Evolutionary conservation across 495 filamentous ascomycete genomes (phyloP), one percentile per base, ranked within the genome.

Genomic region (Haplographium delicatum): DNA sequence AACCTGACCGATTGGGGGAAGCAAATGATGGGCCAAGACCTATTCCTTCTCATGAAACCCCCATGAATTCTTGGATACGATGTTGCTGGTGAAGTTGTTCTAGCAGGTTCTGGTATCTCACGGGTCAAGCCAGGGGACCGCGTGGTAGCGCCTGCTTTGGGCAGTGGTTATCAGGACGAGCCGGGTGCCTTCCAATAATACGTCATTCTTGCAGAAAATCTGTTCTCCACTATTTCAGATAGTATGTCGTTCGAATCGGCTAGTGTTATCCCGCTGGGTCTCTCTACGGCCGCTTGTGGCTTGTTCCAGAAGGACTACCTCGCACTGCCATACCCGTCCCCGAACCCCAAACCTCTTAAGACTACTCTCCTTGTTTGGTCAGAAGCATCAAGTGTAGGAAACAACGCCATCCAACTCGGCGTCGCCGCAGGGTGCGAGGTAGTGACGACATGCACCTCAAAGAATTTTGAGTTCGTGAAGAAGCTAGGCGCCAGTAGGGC

Each of bases 401-500:
- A 30, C 15, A 57, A 53, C 33, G 53, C 54, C 3, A 52, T 60
- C 24, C 57, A 61, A 33, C 42, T 63, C 18, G 53, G 47, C 5
- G 39, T 45, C 24, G 51, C 54, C 6, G 57, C 60, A 1, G 60
- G 60, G 1, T 63, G 58, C 42, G 72, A 77, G 10, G 82, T 86
- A 2, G 62, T 83, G 40, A 65, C 74, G 0, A 82, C 79, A 0
- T 67, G 76, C 0, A 75, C 72, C 1, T 62, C 65, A 1, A 69
- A 69, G 53, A 85, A 86, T 59, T 72, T 76, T 30, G 71, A 71
- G 0, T 73, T 71, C 44, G 62, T 77, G 30, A 73, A 70, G 53
- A 54, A 45, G 1, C 68, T 83, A 0, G 82, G 83, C 4, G 83
- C 82, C 2, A 66, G 42, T 19, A 43, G 67, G n/a, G 48, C 48